A percentile compares a stretch with the other conserved stretches of the same genome.
These are phyloP conservation scores for Simplicillium sp. DNA, from an alignment of 2,329 filamentous ascomycete genomes.

Conservation along the genomic window DNA sequence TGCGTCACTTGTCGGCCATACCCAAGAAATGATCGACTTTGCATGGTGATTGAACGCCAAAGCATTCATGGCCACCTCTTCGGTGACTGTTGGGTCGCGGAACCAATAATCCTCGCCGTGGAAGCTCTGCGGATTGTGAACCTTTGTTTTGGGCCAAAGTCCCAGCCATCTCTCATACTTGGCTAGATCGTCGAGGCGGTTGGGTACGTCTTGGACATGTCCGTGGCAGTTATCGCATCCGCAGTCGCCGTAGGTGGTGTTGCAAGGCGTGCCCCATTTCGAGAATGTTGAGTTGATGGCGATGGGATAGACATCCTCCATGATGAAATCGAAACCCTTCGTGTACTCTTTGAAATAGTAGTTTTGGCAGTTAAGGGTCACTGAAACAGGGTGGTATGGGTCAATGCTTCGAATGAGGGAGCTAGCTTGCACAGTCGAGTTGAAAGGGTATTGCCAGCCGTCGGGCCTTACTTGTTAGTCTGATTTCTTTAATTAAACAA, in stretches of 20 bases:
- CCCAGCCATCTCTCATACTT: slow-evolving; percentile 30
- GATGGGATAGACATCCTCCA: slow-evolving; percentile 52
- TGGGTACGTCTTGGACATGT: slow-evolving; percentile 39
- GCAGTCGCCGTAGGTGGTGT: slow-evolving; percentile 50
- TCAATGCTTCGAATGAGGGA: slow-evolving; percentile 38
- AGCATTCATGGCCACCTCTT: slow-evolving; percentile 33
- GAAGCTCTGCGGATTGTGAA: slow-evolving; percentile 37
- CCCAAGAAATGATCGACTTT: slow-evolving; percentile 33
- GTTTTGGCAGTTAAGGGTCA: slow-evolving; percentile 53
- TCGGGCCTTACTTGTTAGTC: slow-evolving; percentile 29
- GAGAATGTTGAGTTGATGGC: slow-evolving; percentile 45
- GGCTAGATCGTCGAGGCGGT: slow-evolving; percentile 27
- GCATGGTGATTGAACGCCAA: slow-evolving; percentile 36
- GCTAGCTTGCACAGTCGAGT: slow-evolving; percentile 31
- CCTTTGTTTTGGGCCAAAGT: slow-evolving; percentile 30
- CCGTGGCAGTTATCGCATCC: slow-evolving; percentile 53
- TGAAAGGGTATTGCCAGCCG: slow-evolving; percentile 44
- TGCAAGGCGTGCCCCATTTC: slow-evolving; percentile 46
- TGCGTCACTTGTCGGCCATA: slow-evolving; percentile 28
- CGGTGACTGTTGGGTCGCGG: slow-evolving; percentile 31
- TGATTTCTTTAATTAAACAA: too few species aligned
- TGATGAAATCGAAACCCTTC: slow-evolving; percentile 45
- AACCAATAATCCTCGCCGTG: slow-evolving; percentile 37
- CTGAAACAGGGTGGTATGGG: slow-evolving; percentile 50
- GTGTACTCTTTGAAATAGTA: slow-evolving; percentile 50